Percentiles rank a stretch among this genome's conserved stretches.
Conservation (phyloP, 805 yeast genomes). For the Kuraishia hungarica region DNA sequence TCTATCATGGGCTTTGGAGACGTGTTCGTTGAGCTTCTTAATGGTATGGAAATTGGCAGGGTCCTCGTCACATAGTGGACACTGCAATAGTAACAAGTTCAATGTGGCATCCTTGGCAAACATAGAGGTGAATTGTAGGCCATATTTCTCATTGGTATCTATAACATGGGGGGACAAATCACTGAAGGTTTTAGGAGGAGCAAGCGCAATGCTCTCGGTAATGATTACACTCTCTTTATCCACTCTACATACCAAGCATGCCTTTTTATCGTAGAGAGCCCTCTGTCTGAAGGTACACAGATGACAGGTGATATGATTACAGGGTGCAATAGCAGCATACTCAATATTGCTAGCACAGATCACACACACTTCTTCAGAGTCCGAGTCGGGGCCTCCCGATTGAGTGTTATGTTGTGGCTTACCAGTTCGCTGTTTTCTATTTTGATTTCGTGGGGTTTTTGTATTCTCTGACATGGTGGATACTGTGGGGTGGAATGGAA, state of each 20-base stretch:
- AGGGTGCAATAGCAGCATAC: slow-evolving; percentile 67
- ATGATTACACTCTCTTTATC: slow-evolving; percentile 52
- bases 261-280: slow-evolving; percentile 62
- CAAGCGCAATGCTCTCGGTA: slow-evolving; percentile 40
- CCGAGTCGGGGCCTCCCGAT: slow-evolving; percentile 6
- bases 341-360: slow-evolving; percentile 73
- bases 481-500: background rate
- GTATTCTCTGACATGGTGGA: background rate
- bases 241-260: slow-evolving; percentile 80
- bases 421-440: background rate
- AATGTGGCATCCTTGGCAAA: slow-evolving; percentile 40
- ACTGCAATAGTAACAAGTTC: slow-evolving; percentile 42
- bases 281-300: slow-evolving; percentile 76
- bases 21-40: slow-evolving; percentile 58
- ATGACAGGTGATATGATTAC: slow-evolving; percentile 82
- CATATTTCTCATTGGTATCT: slow-evolving; percentile 33
- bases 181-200: slow-evolving; percentile 21
- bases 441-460: background rate
- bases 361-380: slow-evolving; percentile 48
- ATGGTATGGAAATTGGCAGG: slow-evolving; percentile 36
- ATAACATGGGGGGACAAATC: slow-evolving; percentile 27
- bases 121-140: slow-evolving; percentile 51
- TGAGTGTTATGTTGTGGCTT: background rate
- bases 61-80: slow-evolving; percentile 31
- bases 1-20: slow-evolving; percentile 52